Base-by-base conservation (phyloP, 164 flowering plant species). In the Chimonanthus salicifolius region DNA sequence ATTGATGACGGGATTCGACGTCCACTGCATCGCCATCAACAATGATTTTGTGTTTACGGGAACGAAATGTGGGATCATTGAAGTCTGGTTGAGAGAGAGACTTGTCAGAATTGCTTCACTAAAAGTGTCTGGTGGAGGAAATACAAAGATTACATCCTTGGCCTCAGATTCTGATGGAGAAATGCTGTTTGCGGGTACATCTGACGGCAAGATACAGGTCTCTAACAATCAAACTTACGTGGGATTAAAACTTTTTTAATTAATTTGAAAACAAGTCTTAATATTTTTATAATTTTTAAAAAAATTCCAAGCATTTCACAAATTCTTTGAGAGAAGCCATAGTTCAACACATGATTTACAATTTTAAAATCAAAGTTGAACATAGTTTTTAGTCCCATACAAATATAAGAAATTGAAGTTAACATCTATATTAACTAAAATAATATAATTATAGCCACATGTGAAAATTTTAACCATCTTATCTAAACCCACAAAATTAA, bases 161-260 rank as follows among this genome's bases (percentile, higher is more conserved):
- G 73, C 79, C 18, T 60, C 88, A 1, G 91, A 91, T 75, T 21
- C 58, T 1, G 86, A 84, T 60, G 89, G 87, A 68, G 86, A 85
- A 51, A 85, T 85, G 91, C 86, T 89, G 13, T 84, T 84, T 79
- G 89, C 89, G 18, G 91, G 86, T 46, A 80, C 84, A 47, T 86
- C 89, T 2, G 90, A 86, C 68, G 94, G 94, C 72, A 91, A 79
- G 76, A 84, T 91, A 47, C 89, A 85, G 94, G 97, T 89, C 51
- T 89, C 51, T n/a, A 72, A 43, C 7, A 49, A 62, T 9, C n/a
- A 71, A 45, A 71, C 11, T 21, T 21, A 62, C 46, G 11, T 71
- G 46, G 46, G 3, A 50, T 70, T 50, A 5, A 33, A 58, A 49
- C 49, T 63, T 47, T 64, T 6, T 13, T 21, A 49, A 49, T 16